Evolutionary conservation across 306 rosid species (phyloP).

Genomic region (Pterocarpus santalinus): DNA sequence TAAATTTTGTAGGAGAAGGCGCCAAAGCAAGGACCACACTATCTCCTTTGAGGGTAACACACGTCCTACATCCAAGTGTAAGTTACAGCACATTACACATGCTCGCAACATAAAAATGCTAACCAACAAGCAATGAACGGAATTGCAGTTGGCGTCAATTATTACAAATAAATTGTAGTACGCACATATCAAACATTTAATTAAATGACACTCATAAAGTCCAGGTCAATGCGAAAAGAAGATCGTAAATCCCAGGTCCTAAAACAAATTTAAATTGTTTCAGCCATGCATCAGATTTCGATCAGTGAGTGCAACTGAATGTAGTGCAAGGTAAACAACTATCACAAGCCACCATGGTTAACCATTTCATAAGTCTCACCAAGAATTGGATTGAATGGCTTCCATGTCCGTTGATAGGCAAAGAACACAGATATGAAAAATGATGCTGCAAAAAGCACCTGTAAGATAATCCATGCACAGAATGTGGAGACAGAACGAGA

Average conservation of each 20-base stretch:
- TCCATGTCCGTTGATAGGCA: conserved; percentile 93
- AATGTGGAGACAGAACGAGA: not conserved
- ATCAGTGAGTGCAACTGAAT: no score
- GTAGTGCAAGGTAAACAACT: no score
- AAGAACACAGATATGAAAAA: conserved; percentile 93
- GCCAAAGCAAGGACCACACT: conserved; percentile 86
- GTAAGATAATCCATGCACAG: conserved; percentile 27
- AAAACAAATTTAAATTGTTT: no score
- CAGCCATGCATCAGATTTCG: no score
- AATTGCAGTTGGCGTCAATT: not conserved
- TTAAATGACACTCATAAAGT: no score
- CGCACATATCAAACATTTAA: no score
- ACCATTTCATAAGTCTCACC: conserved; percentile 98
- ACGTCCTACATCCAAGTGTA: conserved; percentile 67
- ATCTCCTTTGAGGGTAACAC: conserved; percentile 79
- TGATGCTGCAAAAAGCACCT: conserved; percentile 73
- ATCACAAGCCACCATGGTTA: conserved; percentile 66
- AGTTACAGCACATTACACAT: conserved; percentile 29
- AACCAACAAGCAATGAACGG: not conserved
- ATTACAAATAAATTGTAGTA: not conserved
- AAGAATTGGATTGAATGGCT: conserved; percentile 98
- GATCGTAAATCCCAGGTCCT: no score
- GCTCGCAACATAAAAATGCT: conserved; percentile 25
- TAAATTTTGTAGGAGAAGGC: conserved; percentile 88
- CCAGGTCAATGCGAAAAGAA: no score